A percentile compares a stretch with the other conserved stretches of the same genome.
These are phyloP conservation scores for Inonotus obliquus DNA, from an alignment of 1,284 basidiomycete genomes.

Conservation along the genomic window DNA sequence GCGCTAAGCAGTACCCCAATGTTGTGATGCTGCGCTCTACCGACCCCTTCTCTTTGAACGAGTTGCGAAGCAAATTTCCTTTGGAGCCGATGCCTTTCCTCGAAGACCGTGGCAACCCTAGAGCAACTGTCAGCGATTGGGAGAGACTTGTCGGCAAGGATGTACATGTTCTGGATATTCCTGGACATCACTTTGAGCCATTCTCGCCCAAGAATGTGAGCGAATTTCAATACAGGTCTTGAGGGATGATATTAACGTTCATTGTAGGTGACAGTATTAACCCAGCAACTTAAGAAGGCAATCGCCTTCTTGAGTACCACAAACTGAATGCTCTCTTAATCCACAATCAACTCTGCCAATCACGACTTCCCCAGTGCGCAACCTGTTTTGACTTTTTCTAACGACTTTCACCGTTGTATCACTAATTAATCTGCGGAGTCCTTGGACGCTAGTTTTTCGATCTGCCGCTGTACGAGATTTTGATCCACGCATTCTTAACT, in stretches of 20 bases:
- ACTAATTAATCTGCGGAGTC: background rate
- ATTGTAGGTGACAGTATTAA: constrained; percentile 2
- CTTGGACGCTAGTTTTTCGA: background rate
- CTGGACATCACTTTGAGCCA: constrained; percentile 61
- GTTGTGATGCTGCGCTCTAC: constrained; percentile 17
- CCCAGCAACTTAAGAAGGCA: constrained; percentile 11
- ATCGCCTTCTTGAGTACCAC: constrained; percentile 9
- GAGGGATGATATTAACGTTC: background rate
- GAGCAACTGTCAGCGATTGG: constrained; percentile 42
- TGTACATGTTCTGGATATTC: constrained; percentile 49
- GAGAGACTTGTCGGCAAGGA: constrained; percentile 33
- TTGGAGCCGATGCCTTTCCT: constrained; percentile 45
- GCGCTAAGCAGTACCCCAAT: background rate
- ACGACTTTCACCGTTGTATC: background rate
- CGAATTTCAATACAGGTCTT: constrained; percentile 14
- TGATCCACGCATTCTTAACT: background rate
- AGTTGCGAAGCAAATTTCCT: constrained; percentile 14
- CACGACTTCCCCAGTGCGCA: background rate
- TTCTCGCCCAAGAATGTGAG: constrained; percentile 53
- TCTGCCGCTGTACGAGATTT: background rate
- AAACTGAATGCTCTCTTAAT: background rate
- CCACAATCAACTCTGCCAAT: background rate
- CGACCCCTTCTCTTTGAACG: constrained; percentile 4
- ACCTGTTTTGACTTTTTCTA: background rate
- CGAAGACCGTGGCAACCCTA: constrained; percentile 37